Base-by-base conservation (phyloP, 2,329 filamentous ascomycete species). In the Torrubiella hemipterigena region DNA sequence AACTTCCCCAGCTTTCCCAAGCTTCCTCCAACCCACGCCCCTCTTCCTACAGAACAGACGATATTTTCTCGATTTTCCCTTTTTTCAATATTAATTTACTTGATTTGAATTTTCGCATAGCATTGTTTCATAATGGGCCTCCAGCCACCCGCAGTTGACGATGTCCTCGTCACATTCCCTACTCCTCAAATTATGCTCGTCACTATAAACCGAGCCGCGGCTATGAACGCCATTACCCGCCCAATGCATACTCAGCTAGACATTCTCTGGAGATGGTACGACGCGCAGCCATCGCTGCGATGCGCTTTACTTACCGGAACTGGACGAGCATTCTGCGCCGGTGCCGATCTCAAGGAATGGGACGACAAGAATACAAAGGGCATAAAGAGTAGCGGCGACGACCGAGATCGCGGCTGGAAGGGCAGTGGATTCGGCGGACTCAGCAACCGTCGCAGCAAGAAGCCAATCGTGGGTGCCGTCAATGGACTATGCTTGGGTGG, bases 401-500 rank as follows among this genome's bases (percentile, higher is more conserved):
- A 40, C 21, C 21, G 30, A 19, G 33, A 38, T n/a, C 41, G 41
- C 28, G 39, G 42, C 13, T 56, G 56, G 48, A 45, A 59, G 0
- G 44, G 59, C 0, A 54, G 58, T 3, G 79, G 78, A 2, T 80
- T 83, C 37, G 77, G 73, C 16, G 79, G 69, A 0, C 55, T 86
- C 19, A 74, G 70, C 32, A 74, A 81, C 39, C 65, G 81, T 17
- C 51, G 55, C 5, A 80, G 80, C 29, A 74, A 73, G 53, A 89
- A 89, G 47, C 82, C 82, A 6, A 65, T 89, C 33, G 68, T 89
- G 17, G 79, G 76, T 2, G 82, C 81, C 1, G 77, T 87, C 14
- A 83, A 86, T 46, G 82, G 82, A 6, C 59, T 80, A 13, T 81
- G 78, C 35, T 65, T 82, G 27, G 82, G 82, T 21, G 82, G 81